Evolutionary conservation across 257 asterid species (phyloP), one percentile per base, ranked within the genome.

Genomic region (Scutellaria galericulata): DNA sequence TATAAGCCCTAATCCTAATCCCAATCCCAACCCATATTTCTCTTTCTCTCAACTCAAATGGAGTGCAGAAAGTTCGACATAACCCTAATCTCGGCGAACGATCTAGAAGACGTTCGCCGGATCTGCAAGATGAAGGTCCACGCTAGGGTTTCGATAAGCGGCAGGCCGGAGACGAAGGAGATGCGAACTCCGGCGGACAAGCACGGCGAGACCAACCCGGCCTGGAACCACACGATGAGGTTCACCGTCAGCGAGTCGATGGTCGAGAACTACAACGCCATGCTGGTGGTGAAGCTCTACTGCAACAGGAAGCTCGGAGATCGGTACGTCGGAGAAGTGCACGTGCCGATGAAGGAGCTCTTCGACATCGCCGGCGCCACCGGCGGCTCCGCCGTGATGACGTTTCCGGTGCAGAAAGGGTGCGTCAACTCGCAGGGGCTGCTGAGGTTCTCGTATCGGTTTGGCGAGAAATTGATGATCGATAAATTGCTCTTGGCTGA

Each of bases 291-390:
- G 14, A 87, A 89, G 71, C 75, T 91, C 42, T 89, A 91, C 81
- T 86, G 97, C 72, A 78, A 71, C 71, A 66, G 97, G 68, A 91
- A 81, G 73, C 74, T 91, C 0, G 96, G 96, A 0, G 96, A 89
- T 50, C 68, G 96, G 39, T 89, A 87, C 77, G 59, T 91, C 18
- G 97, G 97, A 6, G 94, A 91, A 57, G 78, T 89, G 7, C 84
- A 87, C 47, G 70, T 80, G 0, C 60, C 96, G 13, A 72, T 91
- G 82, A 89, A 84, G 67, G 92, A 89, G 62, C 83, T 91, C 7
- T 91, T 84, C 56, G 89, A 89, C 9, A 67, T 68, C 70, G 61
- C 94, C 0, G 40, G 31, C 15, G 66, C 79, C 44, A 35, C 7
- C 37, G 92, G 86, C 1, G 97, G 94, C 3, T 70, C 80, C 60